Evolutionary conservation across 345 rosid species (phyloP).

Genomic region (Ricinus communis): DNA sequence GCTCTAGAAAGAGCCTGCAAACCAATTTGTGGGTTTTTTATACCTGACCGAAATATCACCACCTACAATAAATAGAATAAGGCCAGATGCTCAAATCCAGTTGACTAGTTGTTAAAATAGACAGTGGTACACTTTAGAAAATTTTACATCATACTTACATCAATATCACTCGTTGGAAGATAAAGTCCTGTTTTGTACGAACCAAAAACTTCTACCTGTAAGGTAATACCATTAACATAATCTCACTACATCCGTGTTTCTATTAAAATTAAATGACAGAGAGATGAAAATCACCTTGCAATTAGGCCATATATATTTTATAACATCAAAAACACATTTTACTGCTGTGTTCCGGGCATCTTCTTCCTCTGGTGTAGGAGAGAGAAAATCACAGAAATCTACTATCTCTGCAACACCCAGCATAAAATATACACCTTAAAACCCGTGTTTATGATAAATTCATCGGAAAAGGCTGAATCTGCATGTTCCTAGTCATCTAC

Average conservation of each 20-base stretch:
- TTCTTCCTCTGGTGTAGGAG: conserved; percentile 77
- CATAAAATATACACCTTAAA: conserved; percentile 4
- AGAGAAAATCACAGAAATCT: conserved; percentile 76
- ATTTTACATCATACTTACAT: conserved; percentile 52
- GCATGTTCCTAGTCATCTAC: background rate
- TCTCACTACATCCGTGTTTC: background rate
- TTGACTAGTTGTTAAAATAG: conserved; percentile 6
- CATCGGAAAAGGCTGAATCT: background rate
- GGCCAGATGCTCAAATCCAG: conserved; percentile 10
- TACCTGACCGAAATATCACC: conserved; percentile 77
- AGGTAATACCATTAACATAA: conserved; percentile 19
- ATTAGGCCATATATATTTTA: conserved; percentile 86
- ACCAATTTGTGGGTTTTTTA: conserved; percentile 67
- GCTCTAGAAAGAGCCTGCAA: conserved; percentile 80
- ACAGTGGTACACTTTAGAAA: background rate
- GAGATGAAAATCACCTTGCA: conserved; percentile 50
- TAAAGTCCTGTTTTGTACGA: conserved; percentile 83
- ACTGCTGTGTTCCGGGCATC: conserved; percentile 61
- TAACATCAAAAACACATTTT: conserved; percentile 57
- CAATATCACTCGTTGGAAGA: conserved; percentile 95
- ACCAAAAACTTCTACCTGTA: conserved; percentile 85
- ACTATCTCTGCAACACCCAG: conserved; percentile 61
- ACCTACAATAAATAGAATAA: conserved; percentile 42
- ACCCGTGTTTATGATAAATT: background rate
- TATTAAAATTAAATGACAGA: background rate